A percentile compares a stretch with the other conserved stretches of the same genome.
Conservation (phyloP, 1,284 basidiomycete species). For the Violaceomyces palustris region DNA sequence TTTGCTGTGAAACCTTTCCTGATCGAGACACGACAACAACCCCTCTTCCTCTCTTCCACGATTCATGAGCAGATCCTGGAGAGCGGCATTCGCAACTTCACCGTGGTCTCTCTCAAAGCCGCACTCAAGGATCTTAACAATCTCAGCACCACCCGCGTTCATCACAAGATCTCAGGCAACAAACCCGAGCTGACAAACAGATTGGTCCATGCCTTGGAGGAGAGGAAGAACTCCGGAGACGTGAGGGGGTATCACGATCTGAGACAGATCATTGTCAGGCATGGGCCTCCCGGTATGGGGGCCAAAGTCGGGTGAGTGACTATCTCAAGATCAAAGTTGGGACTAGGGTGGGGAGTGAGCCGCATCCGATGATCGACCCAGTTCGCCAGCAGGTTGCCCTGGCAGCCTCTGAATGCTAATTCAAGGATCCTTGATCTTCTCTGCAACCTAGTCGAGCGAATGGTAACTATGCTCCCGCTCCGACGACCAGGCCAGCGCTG, state of each 20-base stretch:
- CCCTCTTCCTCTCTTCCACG: background rate
- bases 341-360: conserved; percentile 7
- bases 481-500: too few species aligned
- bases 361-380: conserved; percentile 1
- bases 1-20: too few species aligned
- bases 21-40: too few species aligned
- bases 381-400: conserved; percentile 6
- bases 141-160: conserved; percentile 11
- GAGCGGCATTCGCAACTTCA: conserved; percentile 18
- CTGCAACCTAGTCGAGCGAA: conserved; percentile 3
- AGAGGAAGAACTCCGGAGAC: conserved; percentile 11
- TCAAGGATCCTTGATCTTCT: background rate
- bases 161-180: conserved; percentile 31
- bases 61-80: conserved; percentile 8
- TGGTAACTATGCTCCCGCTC: too few species aligned
- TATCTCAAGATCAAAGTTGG: conserved; percentile 1
- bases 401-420: background rate
- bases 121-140: conserved; percentile 39
- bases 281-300: background rate
- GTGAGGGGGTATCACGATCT: conserved; percentile 19
- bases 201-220: conserved; percentile 12
- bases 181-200: conserved; percentile 33
- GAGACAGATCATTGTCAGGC: conserved; percentile 18
- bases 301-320: conserved; percentile 1
- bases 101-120: conserved; percentile 33